A percentile compares a stretch with the other conserved stretches of the same genome.
Conservation (phyloP, 2,329 filamentous ascomycete species). For the Trichoderma pleuroti region DNA sequence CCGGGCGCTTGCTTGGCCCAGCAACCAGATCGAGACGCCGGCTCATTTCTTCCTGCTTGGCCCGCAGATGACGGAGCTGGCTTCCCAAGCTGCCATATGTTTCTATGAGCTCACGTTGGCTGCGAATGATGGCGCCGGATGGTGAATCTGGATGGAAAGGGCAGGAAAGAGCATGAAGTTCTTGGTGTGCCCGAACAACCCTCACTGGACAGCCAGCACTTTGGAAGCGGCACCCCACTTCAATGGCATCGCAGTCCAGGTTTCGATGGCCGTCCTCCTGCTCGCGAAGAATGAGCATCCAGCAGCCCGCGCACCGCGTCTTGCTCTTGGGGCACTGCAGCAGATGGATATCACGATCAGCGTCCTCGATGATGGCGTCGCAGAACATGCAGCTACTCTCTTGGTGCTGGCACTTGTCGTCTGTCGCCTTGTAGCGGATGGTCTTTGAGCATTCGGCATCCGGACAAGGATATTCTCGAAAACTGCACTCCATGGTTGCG, state of each 20-base stretch:
- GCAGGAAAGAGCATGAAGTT: conserved; percentile 47
- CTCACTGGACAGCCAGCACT: conserved; percentile 37
- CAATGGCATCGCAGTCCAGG: conserved; percentile 47
- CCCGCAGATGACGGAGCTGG: conserved; percentile 36
- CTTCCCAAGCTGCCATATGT: conserved; percentile 36
- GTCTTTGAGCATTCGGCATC: conserved; percentile 49
- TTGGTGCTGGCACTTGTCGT: conserved; percentile 54
- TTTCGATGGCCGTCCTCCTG: conserved; percentile 47
- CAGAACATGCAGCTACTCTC: conserved; percentile 53
- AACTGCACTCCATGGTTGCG: conserved; percentile 54
- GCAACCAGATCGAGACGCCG: conserved; percentile 38
- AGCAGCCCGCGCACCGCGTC: conserved; percentile 49
- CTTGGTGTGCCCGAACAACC: conserved; percentile 36
- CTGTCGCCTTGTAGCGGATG: conserved; percentile 48
- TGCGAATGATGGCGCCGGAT: conserved; percentile 49
- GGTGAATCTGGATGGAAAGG: conserved; percentile 49
- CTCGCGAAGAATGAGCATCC: conserved; percentile 41
- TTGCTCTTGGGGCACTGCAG: conserved; percentile 45
- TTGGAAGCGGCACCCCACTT: conserved; percentile 47
- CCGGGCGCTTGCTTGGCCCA: conserved; percentile 37
- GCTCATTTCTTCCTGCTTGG: conserved; percentile 34
- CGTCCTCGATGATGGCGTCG: conserved; percentile 44
- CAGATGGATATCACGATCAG: conserved; percentile 37
- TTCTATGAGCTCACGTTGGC: conserved; percentile 47
- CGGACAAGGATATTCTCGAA: conserved; percentile 54